Evolutionary conservation across 352 stramenopile genomes (phyloP).

Genomic region (Phytophthora kernoviae): DNA sequence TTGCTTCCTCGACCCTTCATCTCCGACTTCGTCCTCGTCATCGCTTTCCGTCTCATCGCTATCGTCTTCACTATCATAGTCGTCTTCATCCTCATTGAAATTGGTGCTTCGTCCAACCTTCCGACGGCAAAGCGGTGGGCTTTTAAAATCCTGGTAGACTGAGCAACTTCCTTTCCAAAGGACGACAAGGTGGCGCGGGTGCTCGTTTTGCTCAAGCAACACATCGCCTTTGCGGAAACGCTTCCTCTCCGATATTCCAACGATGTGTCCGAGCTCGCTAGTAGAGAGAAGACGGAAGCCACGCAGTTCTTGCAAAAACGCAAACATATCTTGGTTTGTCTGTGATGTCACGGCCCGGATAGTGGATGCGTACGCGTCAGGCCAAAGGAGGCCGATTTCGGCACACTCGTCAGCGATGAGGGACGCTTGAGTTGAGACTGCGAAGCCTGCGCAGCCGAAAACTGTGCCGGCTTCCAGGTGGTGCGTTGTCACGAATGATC

Average conservation of each 20-base stretch:
- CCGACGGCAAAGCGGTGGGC: slow-evolving; percentile 38
- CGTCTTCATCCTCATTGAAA: slow-evolving; percentile 18
- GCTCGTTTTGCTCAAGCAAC: slow-evolving; percentile 65
- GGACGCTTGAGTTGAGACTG: slow-evolving; percentile 47
- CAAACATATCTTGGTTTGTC: slow-evolving; percentile 69
- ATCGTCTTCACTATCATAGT: slow-evolving; percentile 14
- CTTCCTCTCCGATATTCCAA: slow-evolving; percentile 74
- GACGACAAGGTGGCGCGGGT: slow-evolving; percentile 55
- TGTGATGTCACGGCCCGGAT: slow-evolving; percentile 62
- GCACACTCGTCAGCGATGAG: slow-evolving; percentile 71
- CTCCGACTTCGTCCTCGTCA: not conserved
- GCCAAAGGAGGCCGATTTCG: slow-evolving; percentile 73
- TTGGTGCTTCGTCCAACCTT: slow-evolving; percentile 22
- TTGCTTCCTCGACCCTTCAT: slow-evolving; percentile 4
- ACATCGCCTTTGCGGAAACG: slow-evolving; percentile 71
- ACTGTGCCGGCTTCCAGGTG: slow-evolving; percentile 59
- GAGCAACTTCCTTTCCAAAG: slow-evolving; percentile 70
- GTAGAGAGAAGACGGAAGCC: slow-evolving; percentile 64
- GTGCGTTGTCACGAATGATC: slow-evolving; percentile 66
- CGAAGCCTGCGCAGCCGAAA: slow-evolving; percentile 65
- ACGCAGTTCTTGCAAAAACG: slow-evolving; percentile 70
- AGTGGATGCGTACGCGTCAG: slow-evolving; percentile 54
- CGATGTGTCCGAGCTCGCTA: slow-evolving; percentile 68
- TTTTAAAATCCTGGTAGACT: slow-evolving; percentile 71
- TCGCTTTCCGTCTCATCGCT: slow-evolving; percentile 10